Evolutionary conservation across 768 basidiomycete genomes (phyloP).

Genomic region (Hygrocybe punicea): DNA sequence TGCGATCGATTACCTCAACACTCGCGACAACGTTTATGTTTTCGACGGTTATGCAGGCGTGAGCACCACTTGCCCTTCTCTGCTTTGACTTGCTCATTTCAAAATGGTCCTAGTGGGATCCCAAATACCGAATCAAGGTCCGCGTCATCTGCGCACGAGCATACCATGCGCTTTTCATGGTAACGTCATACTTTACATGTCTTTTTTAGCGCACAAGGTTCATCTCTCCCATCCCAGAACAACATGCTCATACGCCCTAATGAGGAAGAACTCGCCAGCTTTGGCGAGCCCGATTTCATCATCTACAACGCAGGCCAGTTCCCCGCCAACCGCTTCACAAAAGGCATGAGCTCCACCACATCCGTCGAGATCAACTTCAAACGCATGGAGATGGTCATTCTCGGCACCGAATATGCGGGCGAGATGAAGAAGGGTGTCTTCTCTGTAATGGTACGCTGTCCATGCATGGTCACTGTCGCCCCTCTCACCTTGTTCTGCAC

Average conservation of each 20-base stretch:
- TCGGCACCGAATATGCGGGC: constrained; percentile 95
- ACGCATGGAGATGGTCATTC: constrained; percentile 99
- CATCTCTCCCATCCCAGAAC: constrained; percentile 49
- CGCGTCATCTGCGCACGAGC: constrained; percentile 98
- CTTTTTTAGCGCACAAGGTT: constrained; percentile 8
- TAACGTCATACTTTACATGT: constrained; percentile 42
- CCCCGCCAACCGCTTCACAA: constrained; percentile 99
- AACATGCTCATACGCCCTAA: constrained; percentile 99
- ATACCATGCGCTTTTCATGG: constrained; percentile 99
- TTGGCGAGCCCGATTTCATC: constrained; percentile 98
- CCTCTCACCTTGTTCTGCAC: constrained; percentile 12
- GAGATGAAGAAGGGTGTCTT: constrained; percentile 99
- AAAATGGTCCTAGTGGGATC: constrained; percentile 74
- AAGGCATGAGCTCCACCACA: constrained; percentile 98
- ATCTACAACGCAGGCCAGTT: constrained; percentile 99
- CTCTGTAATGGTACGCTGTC: constrained; percentile 83
- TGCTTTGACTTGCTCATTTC: constrained; percentile 4
- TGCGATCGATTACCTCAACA: constrained; percentile 98
- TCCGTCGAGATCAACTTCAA: constrained; percentile 99
- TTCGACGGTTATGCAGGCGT: constrained; percentile 95
- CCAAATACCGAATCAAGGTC: constrained; percentile 99
- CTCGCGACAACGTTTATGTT: constrained; percentile 96
- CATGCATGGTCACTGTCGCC: background rate
- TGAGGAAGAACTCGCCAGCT: constrained; percentile 86
- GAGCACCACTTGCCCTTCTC: constrained; percentile 25